Evolutionary conservation across 352 stramenopile species (phyloP).

Genomic region (Phytophthora idaei): DNA sequence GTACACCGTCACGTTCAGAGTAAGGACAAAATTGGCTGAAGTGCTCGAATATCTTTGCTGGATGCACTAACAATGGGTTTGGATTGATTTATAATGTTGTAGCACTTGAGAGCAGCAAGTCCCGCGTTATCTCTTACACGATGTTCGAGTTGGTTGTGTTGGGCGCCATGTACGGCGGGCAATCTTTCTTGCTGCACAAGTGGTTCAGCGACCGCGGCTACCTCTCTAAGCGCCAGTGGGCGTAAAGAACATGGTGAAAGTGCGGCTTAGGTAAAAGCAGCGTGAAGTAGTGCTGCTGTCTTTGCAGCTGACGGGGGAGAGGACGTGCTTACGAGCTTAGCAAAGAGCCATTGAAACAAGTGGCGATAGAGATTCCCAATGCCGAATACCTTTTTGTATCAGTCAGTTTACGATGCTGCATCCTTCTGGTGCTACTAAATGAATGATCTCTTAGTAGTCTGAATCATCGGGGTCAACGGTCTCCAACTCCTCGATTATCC

Average conservation of each 20-base stretch:
- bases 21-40: constrained; percentile 34
- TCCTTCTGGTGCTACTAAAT: no score
- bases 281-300: constrained; percentile 7
- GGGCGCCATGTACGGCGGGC: constrained; percentile 69
- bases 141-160: constrained; percentile 69
- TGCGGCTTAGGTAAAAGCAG: constrained; percentile 7
- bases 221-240: constrained; percentile 75
- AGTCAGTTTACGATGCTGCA: background rate
- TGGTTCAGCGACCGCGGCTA: constrained; percentile 84
- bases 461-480: constrained; percentile 18
- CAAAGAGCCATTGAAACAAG: constrained; percentile 15
- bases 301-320: constrained; percentile 10
- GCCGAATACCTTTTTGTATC: constrained; percentile 26
- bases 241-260: constrained; percentile 16
- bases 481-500: constrained; percentile 49
- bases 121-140: constrained; percentile 82
- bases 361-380: constrained; percentile 29
- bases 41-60: background rate
- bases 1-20: constrained; percentile 77
- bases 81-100: constrained; percentile 5
- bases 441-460: constrained; percentile 12
- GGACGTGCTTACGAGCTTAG: no score
- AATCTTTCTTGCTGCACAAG: constrained; percentile 85
- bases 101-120: constrained; percentile 83
- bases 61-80: constrained; percentile 1